Evolutionary conservation across 2,329 filamentous ascomycete genomes (phyloP), one percentile per base, ranked within the genome.

Genomic region (Colletotrichum zoysiae): DNA sequence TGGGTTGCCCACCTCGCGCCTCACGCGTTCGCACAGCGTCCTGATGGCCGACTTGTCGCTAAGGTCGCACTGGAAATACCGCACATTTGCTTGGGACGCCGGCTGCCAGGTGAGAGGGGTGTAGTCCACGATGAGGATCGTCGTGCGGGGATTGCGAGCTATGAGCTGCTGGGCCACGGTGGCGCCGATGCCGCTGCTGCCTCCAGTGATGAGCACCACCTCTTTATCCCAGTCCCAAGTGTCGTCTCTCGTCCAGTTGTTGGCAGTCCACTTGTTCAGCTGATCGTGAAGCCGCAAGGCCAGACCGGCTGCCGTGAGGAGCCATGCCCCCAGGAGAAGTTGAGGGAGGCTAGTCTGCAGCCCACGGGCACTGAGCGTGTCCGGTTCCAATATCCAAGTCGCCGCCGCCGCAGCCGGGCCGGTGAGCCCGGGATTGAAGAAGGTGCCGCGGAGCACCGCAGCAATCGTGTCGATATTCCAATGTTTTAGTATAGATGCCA

Each of bases 201-300:
- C 83, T 7, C 84, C 83, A 2, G 84, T 85, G 3, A 85, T 79
- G 16, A 85, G 78, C 1, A 83, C 84, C 1, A 85, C 76, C 30
- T 85, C 83, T 3, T 78, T 76, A 3, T 76, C 73, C 82, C 82
- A 84, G 59, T 81, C 74, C 81, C 81, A 79, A 14, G 35, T 63
- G 26, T 23, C 7, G 48, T 63, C 48, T 18, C n/a, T 53, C 44
- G 76, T 73, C 76, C 76, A 76, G 57, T 77, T 77, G 74, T 78
- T 78, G 51, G 73, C 64, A 18, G 68, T 55, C 35, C 72, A 64
- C n/a, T 48, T 65, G 38, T 74, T 74, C 30, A 77, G 70, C 50
- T 73, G 74, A 16, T 75, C 55, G 71, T 75, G 76, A 20, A 75
- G 30, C 14, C 74, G 65, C 35, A 75, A 61, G 12, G 65, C 65